Evolutionary conservation across 2,329 filamentous ascomycete species (phyloP).

Genomic region (Trichoderma harzianum): DNA sequence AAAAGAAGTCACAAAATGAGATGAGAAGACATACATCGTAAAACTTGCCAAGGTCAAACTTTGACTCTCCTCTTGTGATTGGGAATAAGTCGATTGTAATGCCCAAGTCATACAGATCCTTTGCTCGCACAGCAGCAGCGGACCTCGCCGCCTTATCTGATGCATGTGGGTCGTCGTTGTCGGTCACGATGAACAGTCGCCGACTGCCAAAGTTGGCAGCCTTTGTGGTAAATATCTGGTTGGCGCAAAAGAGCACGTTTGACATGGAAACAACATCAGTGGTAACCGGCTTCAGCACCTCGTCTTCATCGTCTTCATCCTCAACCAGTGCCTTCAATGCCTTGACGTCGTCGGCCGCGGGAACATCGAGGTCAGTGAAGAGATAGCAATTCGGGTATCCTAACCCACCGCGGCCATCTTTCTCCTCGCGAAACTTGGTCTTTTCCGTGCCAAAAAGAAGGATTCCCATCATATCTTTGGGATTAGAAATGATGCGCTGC

Average conservation of each 20-base stretch:
- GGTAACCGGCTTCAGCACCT: slow-evolving; percentile 66
- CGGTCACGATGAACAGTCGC: slow-evolving; percentile 91
- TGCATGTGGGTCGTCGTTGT: slow-evolving; percentile 82
- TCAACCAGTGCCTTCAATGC: slow-evolving; percentile 71
- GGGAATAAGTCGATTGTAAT: slow-evolving; percentile 92
- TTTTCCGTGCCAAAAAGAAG: slow-evolving; percentile 86
- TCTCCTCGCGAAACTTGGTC: slow-evolving; percentile 71
- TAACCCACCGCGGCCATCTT: slow-evolving; percentile 55
- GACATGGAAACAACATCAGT: slow-evolving; percentile 73
- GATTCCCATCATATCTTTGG: slow-evolving; percentile 95
- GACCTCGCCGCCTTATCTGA: slow-evolving; percentile 69
- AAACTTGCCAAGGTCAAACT: slow-evolving; percentile 81
- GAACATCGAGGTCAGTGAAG: slow-evolving; percentile 81
- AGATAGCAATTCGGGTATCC: slow-evolving; percentile 91
- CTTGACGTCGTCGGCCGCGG: slow-evolving; percentile 83
- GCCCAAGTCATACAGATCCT: slow-evolving; percentile 91
- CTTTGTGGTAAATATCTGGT: slow-evolving; percentile 93
- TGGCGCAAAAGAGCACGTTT: slow-evolving; percentile 89
- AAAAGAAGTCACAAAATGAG: background rate
- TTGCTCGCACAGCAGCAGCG: slow-evolving; percentile 79
- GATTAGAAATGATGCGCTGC: slow-evolving; percentile 95
- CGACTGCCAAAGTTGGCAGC: slow-evolving; percentile 91
- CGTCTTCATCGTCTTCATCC: slow-evolving; percentile 67
- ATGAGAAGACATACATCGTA: slow-evolving; percentile 66
- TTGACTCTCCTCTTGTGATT: slow-evolving; percentile 65